A percentile compares a stretch with the other conserved stretches of the same genome.
These are phyloP conservation scores for Echinosophora koreensis DNA, from an alignment of 306 rosid genomes.

Conservation along the genomic window DNA sequence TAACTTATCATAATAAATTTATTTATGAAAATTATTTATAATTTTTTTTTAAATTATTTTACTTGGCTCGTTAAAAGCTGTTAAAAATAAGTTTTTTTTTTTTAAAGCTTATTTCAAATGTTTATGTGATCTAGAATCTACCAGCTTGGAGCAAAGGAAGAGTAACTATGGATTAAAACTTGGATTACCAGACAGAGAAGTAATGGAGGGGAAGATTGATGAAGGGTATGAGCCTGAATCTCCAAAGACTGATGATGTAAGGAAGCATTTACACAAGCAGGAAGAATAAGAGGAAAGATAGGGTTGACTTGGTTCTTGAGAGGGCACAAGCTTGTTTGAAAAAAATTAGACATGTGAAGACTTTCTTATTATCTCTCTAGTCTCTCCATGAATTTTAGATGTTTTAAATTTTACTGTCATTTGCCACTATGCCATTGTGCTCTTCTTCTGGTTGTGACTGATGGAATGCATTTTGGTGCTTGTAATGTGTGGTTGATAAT, in stretches of 20 bases:
- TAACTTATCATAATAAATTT: too few species aligned
- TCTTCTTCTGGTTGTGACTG: not conserved
- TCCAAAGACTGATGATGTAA: conserved; percentile 7
- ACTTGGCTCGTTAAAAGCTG: too few species aligned
- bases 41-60: too few species aligned
- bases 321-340: conserved; percentile 60
- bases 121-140: conserved; percentile 57
- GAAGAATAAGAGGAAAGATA: conserved; percentile 54
- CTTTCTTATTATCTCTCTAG: conserved; percentile 34
- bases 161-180: not conserved
- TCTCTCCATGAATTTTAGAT: conserved; percentile 38
- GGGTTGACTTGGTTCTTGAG: conserved; percentile 62
- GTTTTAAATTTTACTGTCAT: too few species aligned
- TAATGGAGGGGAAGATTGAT: conserved; percentile 21
- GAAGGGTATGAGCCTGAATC: conserved; percentile 39
- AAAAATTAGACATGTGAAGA: conserved; percentile 57
- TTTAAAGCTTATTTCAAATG: not conserved
- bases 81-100: too few species aligned
- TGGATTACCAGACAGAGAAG: conserved; percentile 22
- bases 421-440: too few species aligned
- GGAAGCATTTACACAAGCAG: conserved; percentile 28
- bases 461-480: conserved; percentile 5
- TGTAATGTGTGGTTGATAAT: not conserved
- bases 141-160: conserved; percentile 48
- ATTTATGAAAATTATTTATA: too few species aligned